Evolutionary conservation across 1,139 yeast genomes (phyloP).

Genomic region (Geotrichum siamense): DNA sequence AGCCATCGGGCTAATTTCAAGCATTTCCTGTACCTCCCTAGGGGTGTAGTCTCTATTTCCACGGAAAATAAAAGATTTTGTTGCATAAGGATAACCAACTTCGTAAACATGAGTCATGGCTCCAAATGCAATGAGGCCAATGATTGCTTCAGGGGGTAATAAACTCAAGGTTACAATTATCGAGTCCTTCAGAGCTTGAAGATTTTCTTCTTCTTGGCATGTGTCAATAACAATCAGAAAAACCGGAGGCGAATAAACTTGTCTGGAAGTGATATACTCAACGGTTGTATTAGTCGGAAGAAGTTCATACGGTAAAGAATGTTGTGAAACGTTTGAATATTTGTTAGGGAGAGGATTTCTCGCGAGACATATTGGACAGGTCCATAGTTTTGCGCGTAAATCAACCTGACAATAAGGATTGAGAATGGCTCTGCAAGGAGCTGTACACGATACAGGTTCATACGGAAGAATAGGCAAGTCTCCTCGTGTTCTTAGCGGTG

Average conservation of each 20-base stretch:
- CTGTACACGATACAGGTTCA: slow-evolving; percentile 84
- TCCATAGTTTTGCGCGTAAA: slow-evolving; percentile 75
- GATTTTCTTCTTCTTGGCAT: slow-evolving; percentile 91
- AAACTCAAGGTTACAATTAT: slow-evolving; percentile 72
- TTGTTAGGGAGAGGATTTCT: slow-evolving; percentile 88
- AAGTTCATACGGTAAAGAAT: slow-evolving; percentile 81
- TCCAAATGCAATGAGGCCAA: slow-evolving; percentile 90
- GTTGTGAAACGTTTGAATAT: slow-evolving; percentile 77
- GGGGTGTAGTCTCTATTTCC: slow-evolving; percentile 85
- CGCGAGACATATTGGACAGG: slow-evolving; percentile 76
- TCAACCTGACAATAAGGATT: slow-evolving; percentile 85
- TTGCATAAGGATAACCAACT: slow-evolving; percentile 68
- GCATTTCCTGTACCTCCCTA: slow-evolving; percentile 69
- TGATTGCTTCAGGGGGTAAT: slow-evolving; percentile 87
- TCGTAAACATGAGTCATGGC: slow-evolving; percentile 95
- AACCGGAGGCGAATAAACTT: slow-evolving; percentile 88
- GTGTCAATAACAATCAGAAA: slow-evolving; percentile 86
- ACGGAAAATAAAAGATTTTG: slow-evolving; percentile 80
- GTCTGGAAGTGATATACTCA: slow-evolving; percentile 84
- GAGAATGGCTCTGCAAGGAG: slow-evolving; percentile 75
- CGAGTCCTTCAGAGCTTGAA: slow-evolving; percentile 82
- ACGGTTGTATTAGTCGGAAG: slow-evolving; percentile 70
- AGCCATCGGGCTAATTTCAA: slow-evolving; percentile 44
- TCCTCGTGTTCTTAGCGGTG: slow-evolving; percentile 77
- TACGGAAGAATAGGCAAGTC: slow-evolving; percentile 77